phyloP scores from a whole-genome alignment of 257 asterid genomes.

The Solanum paucissectum region DNA sequence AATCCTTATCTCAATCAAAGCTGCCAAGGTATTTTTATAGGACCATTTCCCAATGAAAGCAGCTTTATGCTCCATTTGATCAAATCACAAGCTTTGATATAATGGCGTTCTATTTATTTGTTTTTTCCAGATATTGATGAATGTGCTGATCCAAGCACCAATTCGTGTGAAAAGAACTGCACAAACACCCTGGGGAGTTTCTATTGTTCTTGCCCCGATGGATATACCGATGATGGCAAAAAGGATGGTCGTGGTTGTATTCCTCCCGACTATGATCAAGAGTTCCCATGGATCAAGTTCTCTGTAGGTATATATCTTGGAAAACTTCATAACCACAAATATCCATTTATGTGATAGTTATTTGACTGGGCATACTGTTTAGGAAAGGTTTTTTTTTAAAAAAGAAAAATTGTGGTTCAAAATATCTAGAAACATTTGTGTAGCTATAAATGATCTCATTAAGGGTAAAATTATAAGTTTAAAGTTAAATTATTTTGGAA shows the following conservation, averaged over 20 bases:
- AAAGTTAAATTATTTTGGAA: too few relatives aligned
- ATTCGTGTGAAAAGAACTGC: slow-evolving; percentile 37
- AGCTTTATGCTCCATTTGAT: neutral
- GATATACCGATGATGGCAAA: slow-evolving; percentile 33
- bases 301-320: slow-evolving; percentile 22
- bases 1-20: slow-evolving; percentile 10
- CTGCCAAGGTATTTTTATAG: slow-evolving; percentile 1
- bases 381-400: too few relatives aligned
- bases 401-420: too few relatives aligned
- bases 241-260: slow-evolving; percentile 38
- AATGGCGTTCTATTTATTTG: too few relatives aligned
- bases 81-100: neutral
- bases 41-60: too few relatives aligned
- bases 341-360: too few relatives aligned
- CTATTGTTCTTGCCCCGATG: slow-evolving; percentile 34
- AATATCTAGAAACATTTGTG: too few relatives aligned
- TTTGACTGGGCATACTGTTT: too few relatives aligned
- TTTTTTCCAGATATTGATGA: slow-evolving; percentile 37
- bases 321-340: neutral
- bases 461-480: too few relatives aligned
- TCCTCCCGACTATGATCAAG: slow-evolving; percentile 9
- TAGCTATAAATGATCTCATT: too few relatives aligned
- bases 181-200: slow-evolving; percentile 22
- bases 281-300: slow-evolving; percentile 35
- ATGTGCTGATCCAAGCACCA: slow-evolving; percentile 12